Percentiles rank a stretch among this genome's conserved stretches.
Evolutionary conservation across 306 rosid species (phyloP).

Genomic region (Hippophae tibetana): DNA sequence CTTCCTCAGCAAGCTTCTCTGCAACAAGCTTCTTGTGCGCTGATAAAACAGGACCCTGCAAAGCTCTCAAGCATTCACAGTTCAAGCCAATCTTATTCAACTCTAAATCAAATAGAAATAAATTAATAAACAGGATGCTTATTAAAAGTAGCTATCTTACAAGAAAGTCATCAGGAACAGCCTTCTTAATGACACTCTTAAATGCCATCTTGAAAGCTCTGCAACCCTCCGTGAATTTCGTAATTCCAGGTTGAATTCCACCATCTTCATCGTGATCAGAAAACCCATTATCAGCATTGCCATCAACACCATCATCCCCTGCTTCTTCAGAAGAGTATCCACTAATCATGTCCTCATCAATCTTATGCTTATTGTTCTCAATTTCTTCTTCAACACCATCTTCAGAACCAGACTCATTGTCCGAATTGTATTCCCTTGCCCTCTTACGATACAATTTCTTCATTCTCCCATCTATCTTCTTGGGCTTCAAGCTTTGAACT

Average conservation of each 20-base stretch:
- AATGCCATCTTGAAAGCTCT: conserved; percentile 78
- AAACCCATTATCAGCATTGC: conserved; percentile 10
- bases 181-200: conserved; percentile 59
- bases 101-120: conserved; percentile 1
- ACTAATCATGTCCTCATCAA: conserved; percentile 3
- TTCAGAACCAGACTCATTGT: conserved; percentile 22
- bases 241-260: conserved; percentile 62
- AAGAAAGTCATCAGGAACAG: conserved; percentile 46
- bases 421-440: conserved; percentile 76
- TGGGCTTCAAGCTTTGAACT: conserved; percentile 38
- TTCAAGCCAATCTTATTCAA: not conserved
- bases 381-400: conserved; percentile 13
- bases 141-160: conserved; percentile 29
- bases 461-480: conserved; percentile 58
- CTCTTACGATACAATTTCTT: conserved; percentile 70
- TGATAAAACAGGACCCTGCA: conserved; percentile 81
- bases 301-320: conserved; percentile 9
- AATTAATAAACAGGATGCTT: not conserved
- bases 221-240: conserved; percentile 66
- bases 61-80: conserved; percentile 8
- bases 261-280: conserved; percentile 51
- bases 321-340: conserved; percentile 35
- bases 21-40: conserved; percentile 73
- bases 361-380: not conserved
- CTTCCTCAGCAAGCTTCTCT: conserved; percentile 86